These are phyloP conservation scores for Melampsora americana DNA, from an alignment of 1,284 basidiomycete genomes.

Conservation along the genomic window DNA sequence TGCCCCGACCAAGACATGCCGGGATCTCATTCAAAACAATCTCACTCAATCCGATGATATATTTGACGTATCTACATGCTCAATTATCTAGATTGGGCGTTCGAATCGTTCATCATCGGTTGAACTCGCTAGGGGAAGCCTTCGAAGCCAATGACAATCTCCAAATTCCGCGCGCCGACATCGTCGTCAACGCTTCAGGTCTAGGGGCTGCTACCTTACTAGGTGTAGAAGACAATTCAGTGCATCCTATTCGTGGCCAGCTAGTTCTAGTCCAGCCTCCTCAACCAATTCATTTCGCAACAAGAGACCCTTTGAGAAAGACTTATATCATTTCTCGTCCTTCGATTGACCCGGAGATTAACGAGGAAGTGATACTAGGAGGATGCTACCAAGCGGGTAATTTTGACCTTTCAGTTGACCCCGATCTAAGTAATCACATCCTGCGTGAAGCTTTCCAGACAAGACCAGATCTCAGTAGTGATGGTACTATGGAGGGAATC, in stretches of 20 bases:
- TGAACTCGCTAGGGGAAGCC: slow-evolving; percentile 21
- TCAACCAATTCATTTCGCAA: slow-evolving; percentile 7
- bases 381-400: slow-evolving; percentile 20
- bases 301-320: not conserved
- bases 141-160: not conserved
- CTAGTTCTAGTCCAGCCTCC: slow-evolving; percentile 16
- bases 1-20: slow-evolving; percentile 7
- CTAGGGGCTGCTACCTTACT: slow-evolving; percentile 12
- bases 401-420: slow-evolving; percentile 10
- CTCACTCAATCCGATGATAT: slow-evolving; percentile 21
- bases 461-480: slow-evolving; percentile 28
- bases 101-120: slow-evolving; percentile 25
- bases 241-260: slow-evolving; percentile 31
- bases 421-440: not conserved
- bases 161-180: slow-evolving; percentile 1
- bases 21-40: slow-evolving; percentile 18
- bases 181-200: slow-evolving; percentile 39
- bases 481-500: slow-evolving; percentile 46
- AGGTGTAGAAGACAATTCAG: slow-evolving; percentile 14
- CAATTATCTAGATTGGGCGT: not conserved
- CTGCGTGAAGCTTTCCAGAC: slow-evolving; percentile 1
- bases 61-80: slow-evolving; percentile 14
- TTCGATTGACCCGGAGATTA: not conserved
- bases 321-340: slow-evolving; percentile 28
- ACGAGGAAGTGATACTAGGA: slow-evolving; percentile 24